Conservation (phyloP, 2,329 filamentous ascomycete species). For the Colletotrichum musae region DNA sequence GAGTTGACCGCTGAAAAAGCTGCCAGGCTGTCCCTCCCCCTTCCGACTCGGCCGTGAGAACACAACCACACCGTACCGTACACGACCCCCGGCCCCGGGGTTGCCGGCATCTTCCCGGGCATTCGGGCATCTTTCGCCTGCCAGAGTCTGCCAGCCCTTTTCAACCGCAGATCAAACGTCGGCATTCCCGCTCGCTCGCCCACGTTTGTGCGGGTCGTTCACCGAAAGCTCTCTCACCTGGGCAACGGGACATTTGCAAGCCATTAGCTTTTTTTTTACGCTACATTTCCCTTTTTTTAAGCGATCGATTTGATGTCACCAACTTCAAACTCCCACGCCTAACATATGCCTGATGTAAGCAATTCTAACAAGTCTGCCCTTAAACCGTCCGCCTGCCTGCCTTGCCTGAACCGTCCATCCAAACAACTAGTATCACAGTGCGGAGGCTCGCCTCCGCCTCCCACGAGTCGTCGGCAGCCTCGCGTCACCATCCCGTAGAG, state of each 20-base stretch:
- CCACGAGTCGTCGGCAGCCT: not conserved
- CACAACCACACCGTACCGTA: too few species aligned
- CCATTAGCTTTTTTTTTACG: too few species aligned
- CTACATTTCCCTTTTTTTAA: too few species aligned
- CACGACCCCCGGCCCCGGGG: slow-evolving; percentile 7
- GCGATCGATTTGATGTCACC: too few species aligned
- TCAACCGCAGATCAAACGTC: slow-evolving; percentile 13
- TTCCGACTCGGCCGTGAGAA: not conserved
- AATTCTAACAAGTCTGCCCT: slow-evolving; percentile 18
- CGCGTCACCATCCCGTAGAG: slow-evolving; percentile 1
- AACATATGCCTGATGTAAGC: slow-evolving; percentile 19
- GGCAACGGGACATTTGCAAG: too few species aligned
- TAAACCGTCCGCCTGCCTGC: not conserved
- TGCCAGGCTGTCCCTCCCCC: not conserved
- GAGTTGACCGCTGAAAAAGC: not conserved
- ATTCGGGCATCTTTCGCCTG: slow-evolving; percentile 24
- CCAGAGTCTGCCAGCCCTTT: slow-evolving; percentile 6
- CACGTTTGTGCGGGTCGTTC: too few species aligned
- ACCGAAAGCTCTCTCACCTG: not conserved
- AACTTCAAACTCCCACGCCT: not conserved
- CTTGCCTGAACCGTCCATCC: slow-evolving; percentile 4
- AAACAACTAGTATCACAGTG: slow-evolving; percentile 25
- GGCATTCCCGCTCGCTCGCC: not conserved
- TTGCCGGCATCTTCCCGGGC: slow-evolving; percentile 9
- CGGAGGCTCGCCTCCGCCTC: slow-evolving; percentile 1